Conservation (phyloP, 352 stramenopile species). For the Pythium biforme region DNA sequence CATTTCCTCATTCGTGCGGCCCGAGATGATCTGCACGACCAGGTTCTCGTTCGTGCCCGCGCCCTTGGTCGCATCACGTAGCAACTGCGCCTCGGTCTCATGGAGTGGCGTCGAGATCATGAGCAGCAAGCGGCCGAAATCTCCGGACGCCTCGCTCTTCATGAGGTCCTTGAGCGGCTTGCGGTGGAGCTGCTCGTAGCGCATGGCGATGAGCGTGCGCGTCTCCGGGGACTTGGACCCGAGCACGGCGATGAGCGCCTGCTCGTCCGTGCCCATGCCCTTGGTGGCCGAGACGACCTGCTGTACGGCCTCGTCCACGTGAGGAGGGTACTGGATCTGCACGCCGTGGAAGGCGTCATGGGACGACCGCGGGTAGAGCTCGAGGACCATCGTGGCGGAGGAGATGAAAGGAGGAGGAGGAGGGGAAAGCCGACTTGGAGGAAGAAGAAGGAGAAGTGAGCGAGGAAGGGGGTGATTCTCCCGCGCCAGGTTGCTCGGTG, state of each 20-base stretch:
- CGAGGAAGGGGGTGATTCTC: too few relatives aligned
- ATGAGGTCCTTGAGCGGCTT: slow-evolving; percentile 56
- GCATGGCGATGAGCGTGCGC: slow-evolving; percentile 60
- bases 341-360: too few relatives aligned
- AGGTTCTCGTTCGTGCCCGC: slow-evolving; percentile 68
- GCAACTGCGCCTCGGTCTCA: slow-evolving; percentile 60
- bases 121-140: slow-evolving; percentile 59
- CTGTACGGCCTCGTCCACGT: too few relatives aligned
- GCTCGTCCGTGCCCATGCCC: slow-evolving; percentile 64
- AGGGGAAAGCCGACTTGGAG: too few relatives aligned
- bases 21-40: slow-evolving; percentile 62
- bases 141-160: slow-evolving; percentile 66
- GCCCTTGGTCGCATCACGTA: slow-evolving; percentile 68
- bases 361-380: too few relatives aligned
- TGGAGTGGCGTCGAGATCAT: slow-evolving; percentile 60
- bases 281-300: slow-evolving; percentile 65
- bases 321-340: too few relatives aligned
- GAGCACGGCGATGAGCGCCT: slow-evolving; percentile 40
- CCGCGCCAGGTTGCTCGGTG: too few relatives aligned
- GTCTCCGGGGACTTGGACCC: slow-evolving; percentile 56
- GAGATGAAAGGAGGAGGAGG: too few relatives aligned
- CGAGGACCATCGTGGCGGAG: too few relatives aligned
- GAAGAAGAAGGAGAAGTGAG: too few relatives aligned
- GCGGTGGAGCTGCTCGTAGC: slow-evolving; percentile 64
- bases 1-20: slow-evolving; percentile 69